Evolutionary conservation across 352 stramenopile species (phyloP), one percentile per base, ranked within the genome.

Genomic region (Phytophthora pini): DNA sequence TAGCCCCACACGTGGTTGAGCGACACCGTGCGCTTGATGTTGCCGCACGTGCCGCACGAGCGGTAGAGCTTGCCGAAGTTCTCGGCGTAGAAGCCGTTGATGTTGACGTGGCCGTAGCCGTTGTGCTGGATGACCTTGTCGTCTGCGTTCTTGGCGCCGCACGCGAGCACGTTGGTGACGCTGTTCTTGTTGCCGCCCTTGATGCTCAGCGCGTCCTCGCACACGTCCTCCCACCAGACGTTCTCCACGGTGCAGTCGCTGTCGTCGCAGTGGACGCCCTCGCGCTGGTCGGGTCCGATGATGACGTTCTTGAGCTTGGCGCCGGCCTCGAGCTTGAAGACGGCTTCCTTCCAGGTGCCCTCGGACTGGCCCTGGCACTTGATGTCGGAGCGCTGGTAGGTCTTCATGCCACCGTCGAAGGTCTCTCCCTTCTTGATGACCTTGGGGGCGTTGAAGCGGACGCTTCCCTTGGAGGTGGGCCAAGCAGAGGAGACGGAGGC

Each of bases 41-140:
- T 62, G 51, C 57, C 62, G 29, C 36, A 43, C 36, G 36, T 43
- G 36, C 36, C 36, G 13, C 36, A 43, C 36, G 36, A 43, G 15
- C 36, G 36, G 36, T 43, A 43, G 36, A 43, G 36, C 15, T 67
- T 62, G 51, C 57, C 62, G 29, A 53, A 79, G 61, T 79, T 65
- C 61, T 79, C 47, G n/a, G 56, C 68, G 62, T 77, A 79, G 62
- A 79, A 79, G 44, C 67, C 65, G 49, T 79, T 67, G 65, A 79
- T 77, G 45, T 68, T 77, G 57, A 79, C 72, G 47, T 63, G 65
- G 20, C 72, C 72, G 44, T 69, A 67, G 51, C 68, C 72, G 22
- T 80, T 80, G 58, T 77, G 68, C 56, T 80, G 72, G 51, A 80
- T 71, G 59, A 73, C 51, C 65, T 87, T 87, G 76, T 87, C 61